Base-by-base conservation (phyloP, 2,329 filamentous ascomycete genomes). In the Fusarium albidum region DNA sequence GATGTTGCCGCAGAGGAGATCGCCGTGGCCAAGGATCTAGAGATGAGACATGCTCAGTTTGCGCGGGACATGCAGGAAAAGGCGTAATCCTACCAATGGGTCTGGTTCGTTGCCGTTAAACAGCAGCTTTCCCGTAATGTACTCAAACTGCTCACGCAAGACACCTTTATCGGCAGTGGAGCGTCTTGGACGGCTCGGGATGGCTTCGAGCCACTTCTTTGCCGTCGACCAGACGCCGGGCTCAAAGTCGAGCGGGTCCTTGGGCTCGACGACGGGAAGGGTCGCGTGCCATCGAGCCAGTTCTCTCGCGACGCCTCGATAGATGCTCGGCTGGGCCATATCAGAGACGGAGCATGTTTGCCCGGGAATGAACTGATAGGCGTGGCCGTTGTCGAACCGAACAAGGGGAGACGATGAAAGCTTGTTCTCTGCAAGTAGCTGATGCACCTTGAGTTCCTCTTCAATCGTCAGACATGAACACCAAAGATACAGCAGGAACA, bases 361-460 rank as follows among this genome's bases (percentile, higher is more conserved):
- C 2, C 62, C 62, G 25, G 35, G 14, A 10, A 65, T 54, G 34
- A 63, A 64, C 29, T 53, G 39, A 28, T 64, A 64, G 3, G 41
- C 62, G 21, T 65, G 62, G 5, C 62, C 61, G 43, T 64, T 64
- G 3, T 27, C 9, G 21, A 64, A 64, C 39, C 62, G 61, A 14
- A 63, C 50, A 15, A 64, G 29, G 14, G 59, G 61, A 4, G 32
- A 49, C 1, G 58, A 57, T 2, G 62, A 64, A 3, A 64, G 56
- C 6, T 55, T 17, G 15, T 50, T 49, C 4, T 65, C 55, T 2
- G 61, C 42, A 15, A 64, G 52, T 12, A 62, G 46, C 17, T 52
- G 50, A 35, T 64, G 61, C 5, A 64, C 46, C 51, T 35, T 48
- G 8, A 64, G 56, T n/a, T 64, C 61, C 52, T 64, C 61, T 60